A percentile compares a stretch with the other conserved stretches of the same genome.
Conservation (phyloP, 441 rosid genomes). For the Francoa sonchifolia region DNA sequence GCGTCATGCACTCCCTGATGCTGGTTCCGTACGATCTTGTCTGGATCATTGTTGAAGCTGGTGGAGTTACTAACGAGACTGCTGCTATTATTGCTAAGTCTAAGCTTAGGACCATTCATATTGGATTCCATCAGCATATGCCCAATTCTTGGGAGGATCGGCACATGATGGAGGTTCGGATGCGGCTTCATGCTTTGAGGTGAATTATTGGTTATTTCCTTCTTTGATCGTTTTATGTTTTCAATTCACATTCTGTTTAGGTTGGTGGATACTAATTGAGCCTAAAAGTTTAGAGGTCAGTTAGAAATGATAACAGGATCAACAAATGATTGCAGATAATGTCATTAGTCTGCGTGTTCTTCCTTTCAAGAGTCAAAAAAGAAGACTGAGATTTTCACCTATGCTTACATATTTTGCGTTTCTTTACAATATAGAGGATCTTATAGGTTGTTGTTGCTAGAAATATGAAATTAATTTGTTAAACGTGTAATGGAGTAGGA, state of each 20-base stretch:
- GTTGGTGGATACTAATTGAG: too few relatives aligned
- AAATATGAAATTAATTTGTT: slow-evolving; percentile 7
- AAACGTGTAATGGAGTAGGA: slow-evolving; percentile 34
- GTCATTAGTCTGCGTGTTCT: neutral
- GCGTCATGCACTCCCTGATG: slow-evolving; percentile 90
- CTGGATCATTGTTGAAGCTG: slow-evolving; percentile 96
- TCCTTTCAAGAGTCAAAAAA: too few relatives aligned
- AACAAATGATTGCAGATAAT: neutral
- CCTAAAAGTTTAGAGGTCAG: too few relatives aligned
- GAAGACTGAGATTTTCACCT: too few relatives aligned
- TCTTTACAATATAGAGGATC: too few relatives aligned
- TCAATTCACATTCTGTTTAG: too few relatives aligned
- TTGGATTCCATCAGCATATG: slow-evolving; percentile 55
- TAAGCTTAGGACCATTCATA: slow-evolving; percentile 45
- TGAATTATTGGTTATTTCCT: slow-evolving; percentile 2
- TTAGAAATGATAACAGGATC: too few relatives aligned
- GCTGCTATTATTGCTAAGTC: slow-evolving; percentile 52
- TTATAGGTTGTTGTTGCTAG: slow-evolving; percentile 9
- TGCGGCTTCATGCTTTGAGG: slow-evolving; percentile 86
- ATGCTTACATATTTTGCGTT: too few relatives aligned
- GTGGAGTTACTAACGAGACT: slow-evolving; percentile 74
- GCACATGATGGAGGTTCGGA: slow-evolving; percentile 51
- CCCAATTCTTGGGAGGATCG: slow-evolving; percentile 75
- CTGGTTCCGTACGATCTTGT: slow-evolving; percentile 71
- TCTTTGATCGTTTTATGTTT: neutral